A percentile compares a stretch with the other conserved stretches of the same genome.
Conservation (phyloP, 148 eudicot genomes). For the Polygonum maritimum region DNA sequence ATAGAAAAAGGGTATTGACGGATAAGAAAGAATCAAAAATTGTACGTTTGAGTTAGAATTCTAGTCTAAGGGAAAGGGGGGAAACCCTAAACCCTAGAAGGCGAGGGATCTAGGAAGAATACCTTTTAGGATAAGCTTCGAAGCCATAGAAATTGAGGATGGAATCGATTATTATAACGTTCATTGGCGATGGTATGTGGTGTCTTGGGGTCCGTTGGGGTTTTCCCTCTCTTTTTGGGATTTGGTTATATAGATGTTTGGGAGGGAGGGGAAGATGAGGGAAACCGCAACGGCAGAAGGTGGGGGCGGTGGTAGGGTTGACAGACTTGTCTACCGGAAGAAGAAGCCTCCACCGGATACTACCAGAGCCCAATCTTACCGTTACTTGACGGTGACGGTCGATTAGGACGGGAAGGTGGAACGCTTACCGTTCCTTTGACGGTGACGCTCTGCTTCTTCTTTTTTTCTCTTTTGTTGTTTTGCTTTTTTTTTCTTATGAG, state of each 20-base stretch:
- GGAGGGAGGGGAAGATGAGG: background rate
- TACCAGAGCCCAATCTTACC: background rate
- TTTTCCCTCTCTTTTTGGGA: background rate
- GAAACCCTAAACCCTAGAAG: background rate
- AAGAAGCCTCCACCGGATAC: conserved; percentile 4
- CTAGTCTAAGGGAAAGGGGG: background rate
- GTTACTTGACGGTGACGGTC: conserved; percentile 7
- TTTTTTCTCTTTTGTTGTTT: background rate
- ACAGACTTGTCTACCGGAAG: background rate
- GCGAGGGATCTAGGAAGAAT: conserved; percentile 9
- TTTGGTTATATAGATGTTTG: background rate
- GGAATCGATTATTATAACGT: conserved; percentile 12
- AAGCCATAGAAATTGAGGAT: conserved; percentile 11
- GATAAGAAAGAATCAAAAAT: background rate
- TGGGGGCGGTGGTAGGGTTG: conserved; percentile 8
- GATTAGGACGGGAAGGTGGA: background rate
- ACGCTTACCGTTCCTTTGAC: background rate
- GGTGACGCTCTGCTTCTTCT: background rate
- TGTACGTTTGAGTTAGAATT: too few species aligned
- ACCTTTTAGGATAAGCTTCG: conserved; percentile 16
- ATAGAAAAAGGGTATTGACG: background rate
- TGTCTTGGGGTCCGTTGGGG: too few species aligned
- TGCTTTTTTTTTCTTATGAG: conserved; percentile 1
- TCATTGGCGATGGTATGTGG: conserved; percentile 10
- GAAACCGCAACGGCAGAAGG: background rate